Percentiles rank a stretch among this genome's conserved stretches.
Conservation (phyloP, 2,329 filamentous ascomycete genomes). For the Colletotrichum orbiculare region DNA sequence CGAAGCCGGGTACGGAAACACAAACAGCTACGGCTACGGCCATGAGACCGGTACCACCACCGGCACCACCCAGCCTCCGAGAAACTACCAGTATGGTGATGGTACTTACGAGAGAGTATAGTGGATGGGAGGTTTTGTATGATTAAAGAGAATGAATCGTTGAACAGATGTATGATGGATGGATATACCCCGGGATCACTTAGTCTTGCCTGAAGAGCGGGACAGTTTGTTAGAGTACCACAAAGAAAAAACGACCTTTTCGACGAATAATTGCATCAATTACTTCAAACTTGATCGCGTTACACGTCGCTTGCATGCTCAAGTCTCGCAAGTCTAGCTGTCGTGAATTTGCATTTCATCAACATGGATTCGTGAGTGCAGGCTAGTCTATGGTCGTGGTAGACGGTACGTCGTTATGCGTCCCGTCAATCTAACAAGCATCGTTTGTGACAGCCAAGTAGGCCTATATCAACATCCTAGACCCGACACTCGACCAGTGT, state of each 20-base stretch:
- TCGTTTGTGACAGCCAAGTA: too few species aligned
- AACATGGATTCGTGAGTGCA: too few species aligned
- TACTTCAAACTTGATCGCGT: background rate
- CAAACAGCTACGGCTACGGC: slow-evolving; percentile 21
- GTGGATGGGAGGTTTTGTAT: slow-evolving; percentile 39
- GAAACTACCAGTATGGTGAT: slow-evolving; percentile 50
- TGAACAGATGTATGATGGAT: slow-evolving; percentile 31
- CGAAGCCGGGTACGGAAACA: slow-evolving; percentile 22
- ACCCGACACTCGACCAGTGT: slow-evolving; percentile 31
- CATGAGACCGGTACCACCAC: slow-evolving; percentile 30
- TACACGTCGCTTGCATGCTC: background rate
- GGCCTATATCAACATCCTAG: slow-evolving; percentile 25
- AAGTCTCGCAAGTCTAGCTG: too few species aligned
- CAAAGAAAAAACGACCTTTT: background rate
- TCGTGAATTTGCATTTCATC: too few species aligned
- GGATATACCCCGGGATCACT: slow-evolving; percentile 27
- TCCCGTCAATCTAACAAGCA: too few species aligned
- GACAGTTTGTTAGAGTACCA: slow-evolving; percentile 4
- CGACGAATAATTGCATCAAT: background rate
- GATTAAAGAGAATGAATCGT: slow-evolving; percentile 23
- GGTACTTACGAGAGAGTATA: slow-evolving; percentile 46
- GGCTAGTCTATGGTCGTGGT: too few species aligned
- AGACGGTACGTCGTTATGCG: too few species aligned
- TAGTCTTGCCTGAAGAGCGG: background rate
- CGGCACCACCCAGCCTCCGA: slow-evolving; percentile 25